Evolutionary conservation across 2,329 filamentous ascomycete genomes (phyloP).

Genomic region (Aspergillus fijiensis): DNA sequence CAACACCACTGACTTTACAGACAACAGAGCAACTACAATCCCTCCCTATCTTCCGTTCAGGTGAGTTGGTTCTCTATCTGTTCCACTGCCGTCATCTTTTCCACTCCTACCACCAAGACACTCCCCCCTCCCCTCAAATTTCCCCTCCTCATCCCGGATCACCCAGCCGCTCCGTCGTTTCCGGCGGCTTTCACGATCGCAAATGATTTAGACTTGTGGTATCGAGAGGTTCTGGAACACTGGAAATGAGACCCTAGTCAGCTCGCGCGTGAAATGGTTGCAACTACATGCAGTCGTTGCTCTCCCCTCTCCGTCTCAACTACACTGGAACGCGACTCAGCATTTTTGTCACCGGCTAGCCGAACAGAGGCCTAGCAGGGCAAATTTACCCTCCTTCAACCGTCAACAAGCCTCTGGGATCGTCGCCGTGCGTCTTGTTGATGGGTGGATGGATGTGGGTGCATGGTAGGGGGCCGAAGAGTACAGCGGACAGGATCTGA

Average conservation of each 20-base stretch:
- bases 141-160: constrained; percentile 8
- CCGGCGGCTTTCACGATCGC: not conserved
- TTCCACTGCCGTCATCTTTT: constrained; percentile 18
- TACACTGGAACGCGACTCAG: constrained; percentile 15
- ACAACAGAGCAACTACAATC: constrained; percentile 8
- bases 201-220: not conserved
- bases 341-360: constrained; percentile 18
- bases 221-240: constrained; percentile 4
- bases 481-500: not conserved
- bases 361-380: constrained; percentile 15
- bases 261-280: constrained; percentile 13
- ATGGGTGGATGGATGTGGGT: not conserved
- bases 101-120: constrained; percentile 14
- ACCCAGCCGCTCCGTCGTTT: constrained; percentile 3
- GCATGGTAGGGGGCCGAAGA: constrained; percentile 1
- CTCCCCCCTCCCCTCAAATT: constrained; percentile 3
- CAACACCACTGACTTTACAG: constrained; percentile 15
- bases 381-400: not conserved
- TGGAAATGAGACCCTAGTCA: not conserved
- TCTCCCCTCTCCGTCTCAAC: constrained; percentile 11
- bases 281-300: constrained; percentile 1
- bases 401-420: constrained; percentile 14
- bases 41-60: constrained; percentile 19
- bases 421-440: constrained; percentile 2
- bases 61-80: constrained; percentile 22